Percentiles rank a stretch among this genome's conserved stretches.
Evolutionary conservation across 176 grass and related monocot species (phyloP).

Genomic region (Triticum monococcum): DNA sequence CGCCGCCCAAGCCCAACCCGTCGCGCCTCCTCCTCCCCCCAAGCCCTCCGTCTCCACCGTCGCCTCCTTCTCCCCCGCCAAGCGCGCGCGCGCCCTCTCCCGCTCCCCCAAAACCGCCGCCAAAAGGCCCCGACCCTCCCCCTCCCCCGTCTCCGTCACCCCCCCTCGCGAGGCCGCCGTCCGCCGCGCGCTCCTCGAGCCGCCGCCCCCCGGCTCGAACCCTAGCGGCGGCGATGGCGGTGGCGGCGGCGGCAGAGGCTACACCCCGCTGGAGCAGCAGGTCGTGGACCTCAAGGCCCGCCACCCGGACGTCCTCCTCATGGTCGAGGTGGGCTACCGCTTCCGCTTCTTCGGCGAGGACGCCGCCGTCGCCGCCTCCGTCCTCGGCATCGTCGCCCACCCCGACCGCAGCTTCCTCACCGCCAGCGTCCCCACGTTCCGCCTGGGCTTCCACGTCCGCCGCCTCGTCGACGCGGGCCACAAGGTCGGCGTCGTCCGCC

Average conservation of each 20-base stretch:
- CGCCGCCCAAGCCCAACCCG: not conserved
- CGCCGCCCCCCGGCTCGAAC: conserved; percentile 10
- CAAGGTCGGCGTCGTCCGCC: conserved; percentile 91
- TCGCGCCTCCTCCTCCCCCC: conserved; percentile 16
- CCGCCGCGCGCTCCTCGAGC: conserved; percentile 61
- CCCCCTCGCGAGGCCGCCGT: conserved; percentile 33
- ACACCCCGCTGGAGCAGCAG: conserved; percentile 88
- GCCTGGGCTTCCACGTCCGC: conserved; percentile 81
- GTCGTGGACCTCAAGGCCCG: conserved; percentile 68
- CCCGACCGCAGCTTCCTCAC: conserved; percentile 82
- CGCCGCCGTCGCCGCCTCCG: conserved; percentile 68
- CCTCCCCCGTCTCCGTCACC: not conserved
- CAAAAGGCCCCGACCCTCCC: conserved; percentile 23
- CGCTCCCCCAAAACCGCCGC: conserved; percentile 49
- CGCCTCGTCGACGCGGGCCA: conserved; percentile 70
- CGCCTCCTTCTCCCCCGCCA: conserved; percentile 65
- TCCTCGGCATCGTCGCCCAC: conserved; percentile 83
- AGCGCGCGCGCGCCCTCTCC: conserved; percentile 61
- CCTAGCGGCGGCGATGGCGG: conserved; percentile 23
- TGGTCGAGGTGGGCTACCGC: conserved; percentile 90
- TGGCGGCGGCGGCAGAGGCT: conserved; percentile 14
- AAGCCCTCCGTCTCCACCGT: conserved; percentile 48
- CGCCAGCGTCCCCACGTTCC: conserved; percentile 78
- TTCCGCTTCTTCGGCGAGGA: conserved; percentile 93
- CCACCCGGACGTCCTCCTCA: conserved; percentile 74